Percentiles rank a stretch among this genome's conserved stretches.
Evolutionary conservation across 192 early-diverging fungal species (phyloP).

Genomic region (Coemansia sp.): DNA sequence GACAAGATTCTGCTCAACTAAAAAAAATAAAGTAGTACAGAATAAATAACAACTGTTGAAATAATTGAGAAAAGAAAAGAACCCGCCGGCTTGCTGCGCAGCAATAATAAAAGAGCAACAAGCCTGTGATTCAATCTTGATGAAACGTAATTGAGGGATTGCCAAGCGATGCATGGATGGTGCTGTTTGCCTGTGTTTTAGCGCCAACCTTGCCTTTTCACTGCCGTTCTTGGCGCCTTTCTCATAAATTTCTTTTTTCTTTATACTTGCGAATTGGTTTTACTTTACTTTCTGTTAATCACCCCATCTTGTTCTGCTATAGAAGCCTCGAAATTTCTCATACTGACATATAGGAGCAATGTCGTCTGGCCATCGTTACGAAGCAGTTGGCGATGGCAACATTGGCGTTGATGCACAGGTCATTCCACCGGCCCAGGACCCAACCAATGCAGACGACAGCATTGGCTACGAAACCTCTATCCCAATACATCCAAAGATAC

Average conservation of each 20-base stretch:
- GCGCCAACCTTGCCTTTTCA: too few species aligned
- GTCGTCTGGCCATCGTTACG: constrained; percentile 45
- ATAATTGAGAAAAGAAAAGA: background rate
- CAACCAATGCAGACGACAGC: constrained; percentile 34
- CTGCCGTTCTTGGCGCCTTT: too few species aligned
- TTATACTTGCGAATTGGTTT: background rate
- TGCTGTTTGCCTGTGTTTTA: too few species aligned
- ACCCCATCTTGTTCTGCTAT: background rate
- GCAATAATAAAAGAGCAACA: background rate
- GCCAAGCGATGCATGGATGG: too few species aligned
- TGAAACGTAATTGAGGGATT: background rate
- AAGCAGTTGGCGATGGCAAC: constrained; percentile 49
- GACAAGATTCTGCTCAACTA: background rate
- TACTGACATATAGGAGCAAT: constrained; percentile 10
- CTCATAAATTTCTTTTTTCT: background rate
- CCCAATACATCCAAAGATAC: constrained; percentile 49
- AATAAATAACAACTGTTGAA: background rate
- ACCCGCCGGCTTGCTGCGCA: background rate
- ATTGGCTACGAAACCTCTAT: constrained; percentile 51
- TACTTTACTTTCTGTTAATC: background rate
- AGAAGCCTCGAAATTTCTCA: background rate
- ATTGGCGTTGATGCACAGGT: constrained; percentile 49
- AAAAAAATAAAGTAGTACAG: background rate
- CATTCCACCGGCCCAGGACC: constrained; percentile 28
- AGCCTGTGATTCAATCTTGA: background rate